Evolutionary conservation across 208 protist genomes (phyloP).

Genomic region (Leptomonas pyrrhocoris): DNA sequence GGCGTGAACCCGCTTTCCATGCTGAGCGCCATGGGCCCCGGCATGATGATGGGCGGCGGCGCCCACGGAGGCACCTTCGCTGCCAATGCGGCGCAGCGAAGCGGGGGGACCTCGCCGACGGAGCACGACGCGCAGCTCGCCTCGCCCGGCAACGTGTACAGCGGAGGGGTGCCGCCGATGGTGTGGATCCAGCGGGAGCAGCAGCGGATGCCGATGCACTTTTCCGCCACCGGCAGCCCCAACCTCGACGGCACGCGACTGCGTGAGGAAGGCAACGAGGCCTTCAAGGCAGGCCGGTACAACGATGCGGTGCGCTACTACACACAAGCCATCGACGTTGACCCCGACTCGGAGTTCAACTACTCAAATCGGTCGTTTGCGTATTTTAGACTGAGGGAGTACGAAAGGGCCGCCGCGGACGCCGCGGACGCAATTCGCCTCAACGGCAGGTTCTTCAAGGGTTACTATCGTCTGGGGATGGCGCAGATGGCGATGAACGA

Average conservation of each 20-base stretch:
- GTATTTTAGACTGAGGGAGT: conserved; percentile 58
- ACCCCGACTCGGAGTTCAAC: conserved; percentile 54
- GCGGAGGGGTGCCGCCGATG: conserved; percentile 56
- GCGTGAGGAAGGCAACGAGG: conserved; percentile 72
- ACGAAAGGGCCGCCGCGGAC: conserved; percentile 41
- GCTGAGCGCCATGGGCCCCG: conserved; percentile 23
- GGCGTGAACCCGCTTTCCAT: conserved; percentile 19
- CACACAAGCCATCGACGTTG: conserved; percentile 62
- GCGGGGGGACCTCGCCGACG: neutral
- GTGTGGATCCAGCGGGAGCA: conserved; percentile 75
- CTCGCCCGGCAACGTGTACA: conserved; percentile 56
- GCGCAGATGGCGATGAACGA: conserved; percentile 46
- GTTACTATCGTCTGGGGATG: conserved; percentile 57
- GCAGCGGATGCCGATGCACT: conserved; percentile 41
- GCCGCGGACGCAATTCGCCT: conserved; percentile 48
- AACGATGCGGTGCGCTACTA: conserved; percentile 66
- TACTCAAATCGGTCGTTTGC: conserved; percentile 81
- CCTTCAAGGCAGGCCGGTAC: conserved; percentile 56
- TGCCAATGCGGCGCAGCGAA: neutral
- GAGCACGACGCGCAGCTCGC: conserved; percentile 2
- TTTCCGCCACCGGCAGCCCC: conserved; percentile 26
- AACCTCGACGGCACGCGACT: conserved; percentile 38
- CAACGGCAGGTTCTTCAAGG: conserved; percentile 63
- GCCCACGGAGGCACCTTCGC: neutral
- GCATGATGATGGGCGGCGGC: conserved; percentile 13